Base-by-base conservation (phyloP, 1,139 yeast species). In the Lodderomyces elongisporus region DNA sequence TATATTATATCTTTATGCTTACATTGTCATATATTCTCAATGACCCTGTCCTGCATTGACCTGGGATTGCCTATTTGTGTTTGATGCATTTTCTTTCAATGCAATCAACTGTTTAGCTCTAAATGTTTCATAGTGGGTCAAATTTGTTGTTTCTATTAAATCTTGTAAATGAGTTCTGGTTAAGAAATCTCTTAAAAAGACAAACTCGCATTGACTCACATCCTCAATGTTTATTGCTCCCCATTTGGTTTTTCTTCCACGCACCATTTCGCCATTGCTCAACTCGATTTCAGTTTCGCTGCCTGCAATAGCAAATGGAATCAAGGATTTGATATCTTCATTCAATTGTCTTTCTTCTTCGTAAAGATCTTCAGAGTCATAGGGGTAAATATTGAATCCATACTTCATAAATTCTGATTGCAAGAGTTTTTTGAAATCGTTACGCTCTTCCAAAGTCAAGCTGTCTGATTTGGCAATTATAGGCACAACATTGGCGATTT, bases 131-230 rank as follows among this genome's bases (percentile, higher is more conserved):
- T 91, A 91, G 59, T 91, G 98, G 38, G 81, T 74, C 49, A 79
- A 72, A 4, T 95, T 69, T 4, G 98, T 91, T 13, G 96, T 79
- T 58, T 91, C 98, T 53, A 91, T 91, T 57, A 91, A 77, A 58
- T 91, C 98, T 61, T 88, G 97, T 52, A 91, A 71, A 59, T 91
- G 96, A 18, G 97, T 89, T 65, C 96, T 79, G 35, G 95, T 85
- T 56, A 91, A 74, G 60, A 91, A 91, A 59, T 88, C 95, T 61
- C 97, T 77, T 55, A 91, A 76, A 51, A 85, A 87, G 32, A 87
- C 85, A 68, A 91, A 91, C 64, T 91, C 98, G 63, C 96, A 88
- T 60, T 91, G 97, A 41, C 79, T 77, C 38, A 87, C 89, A 60
- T 91, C 96, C 62, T 89, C 97, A 39, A 91, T 85, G 58, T 89